phyloP scores from a whole-genome alignment of 73 alveolate species.

The Paramecium primaurelia region DNA sequence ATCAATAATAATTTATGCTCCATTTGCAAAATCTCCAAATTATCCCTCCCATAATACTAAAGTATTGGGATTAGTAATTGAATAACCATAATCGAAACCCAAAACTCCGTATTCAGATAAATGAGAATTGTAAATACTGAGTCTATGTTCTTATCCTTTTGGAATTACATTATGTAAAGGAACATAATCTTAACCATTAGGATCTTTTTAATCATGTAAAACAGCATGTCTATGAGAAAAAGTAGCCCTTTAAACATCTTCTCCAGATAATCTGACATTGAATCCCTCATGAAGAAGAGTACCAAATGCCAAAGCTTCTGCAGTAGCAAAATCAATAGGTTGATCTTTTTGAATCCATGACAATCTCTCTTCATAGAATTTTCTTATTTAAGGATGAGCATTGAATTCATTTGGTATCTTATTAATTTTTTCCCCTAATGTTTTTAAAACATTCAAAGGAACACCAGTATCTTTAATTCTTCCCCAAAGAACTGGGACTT shows the following conservation, averaged over 20 bases:
- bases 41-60: constrained; percentile 91
- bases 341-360: constrained; percentile 63
- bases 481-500: constrained; percentile 44
- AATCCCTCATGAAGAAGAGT: constrained; percentile 76
- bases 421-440: constrained; percentile 70
- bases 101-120: constrained; percentile 82
- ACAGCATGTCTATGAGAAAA: constrained; percentile 79
- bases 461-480: constrained; percentile 56
- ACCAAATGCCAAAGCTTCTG: constrained; percentile 88
- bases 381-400: constrained; percentile 69
- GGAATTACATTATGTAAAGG: constrained; percentile 58
- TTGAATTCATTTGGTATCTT: constrained; percentile 62
- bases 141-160: constrained; percentile 10
- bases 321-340: constrained; percentile 80
- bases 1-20: constrained; percentile 90
- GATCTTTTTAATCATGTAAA: constrained; percentile 64
- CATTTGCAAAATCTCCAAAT: constrained; percentile 96
- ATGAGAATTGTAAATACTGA: constrained; percentile 63
- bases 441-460: constrained; percentile 35
- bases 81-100: constrained; percentile 94
- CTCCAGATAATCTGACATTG: constrained; percentile 74
- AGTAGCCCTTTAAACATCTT: constrained; percentile 83
- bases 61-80: constrained; percentile 81
- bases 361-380: constrained; percentile 70
- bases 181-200: constrained; percentile 48